Evolutionary conservation across 345 rosid species (phyloP).

Genomic region (Bruguiera gymnorhiza): DNA sequence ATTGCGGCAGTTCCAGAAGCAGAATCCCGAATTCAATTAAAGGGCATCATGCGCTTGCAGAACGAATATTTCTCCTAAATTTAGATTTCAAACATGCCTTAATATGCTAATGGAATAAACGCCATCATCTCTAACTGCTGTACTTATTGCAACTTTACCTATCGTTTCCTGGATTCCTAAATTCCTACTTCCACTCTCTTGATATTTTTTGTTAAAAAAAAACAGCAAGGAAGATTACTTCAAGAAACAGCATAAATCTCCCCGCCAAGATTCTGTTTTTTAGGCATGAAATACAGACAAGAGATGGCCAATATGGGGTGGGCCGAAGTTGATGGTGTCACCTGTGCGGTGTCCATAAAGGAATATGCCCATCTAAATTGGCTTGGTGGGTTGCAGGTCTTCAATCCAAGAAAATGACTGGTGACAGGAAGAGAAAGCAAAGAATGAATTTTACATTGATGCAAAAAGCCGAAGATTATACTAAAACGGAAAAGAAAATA

Average conservation of each 20-base stretch:
- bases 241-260: too few species aligned
- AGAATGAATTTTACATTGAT: neutral
- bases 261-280: too few species aligned
- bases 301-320: too few species aligned
- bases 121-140: neutral
- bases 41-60: too few species aligned
- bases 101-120: neutral
- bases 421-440: conserved; percentile 32
- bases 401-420: conserved; percentile 25
- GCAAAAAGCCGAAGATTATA: conserved; percentile 12
- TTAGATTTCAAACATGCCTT: too few species aligned
- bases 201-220: too few species aligned
- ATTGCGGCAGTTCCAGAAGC: too few species aligned
- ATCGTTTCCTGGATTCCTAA: conserved; percentile 3
- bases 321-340: neutral
- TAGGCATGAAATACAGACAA: too few species aligned
- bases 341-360: neutral
- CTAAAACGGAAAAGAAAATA: conserved; percentile 14
- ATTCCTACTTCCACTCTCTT: neutral
- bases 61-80: too few species aligned
- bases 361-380: neutral
- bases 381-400: neutral
- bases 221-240: too few species aligned
- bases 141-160: neutral
- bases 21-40: too few species aligned